Evolutionary conservation across 306 rosid genomes (phyloP).

Genomic region (Corylus avellana): DNA sequence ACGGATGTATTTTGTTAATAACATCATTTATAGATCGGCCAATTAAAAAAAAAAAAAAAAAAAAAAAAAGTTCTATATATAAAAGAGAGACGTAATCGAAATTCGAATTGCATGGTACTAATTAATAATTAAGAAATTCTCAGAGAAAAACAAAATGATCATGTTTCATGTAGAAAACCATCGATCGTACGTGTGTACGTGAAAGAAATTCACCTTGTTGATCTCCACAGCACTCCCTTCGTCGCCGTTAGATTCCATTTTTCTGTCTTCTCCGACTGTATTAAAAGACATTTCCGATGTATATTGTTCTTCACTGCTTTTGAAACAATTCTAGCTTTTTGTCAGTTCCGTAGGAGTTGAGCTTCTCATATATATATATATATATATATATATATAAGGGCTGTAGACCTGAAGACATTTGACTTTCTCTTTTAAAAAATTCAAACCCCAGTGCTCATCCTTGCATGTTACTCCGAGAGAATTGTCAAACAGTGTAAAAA

Average conservation of each 20-base stretch:
- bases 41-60: no score
- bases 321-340: slow-evolving; percentile 21
- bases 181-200: background rate
- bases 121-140: background rate
- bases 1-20: no score
- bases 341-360: slow-evolving; percentile 1
- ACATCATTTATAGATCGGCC: no score
- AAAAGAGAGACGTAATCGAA: background rate
- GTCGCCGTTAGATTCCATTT: slow-evolving; percentile 25
- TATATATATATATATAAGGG: background rate
- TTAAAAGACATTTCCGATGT: slow-evolving; percentile 12
- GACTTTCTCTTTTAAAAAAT: slow-evolving; percentile 33
- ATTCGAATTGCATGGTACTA: background rate
- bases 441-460: slow-evolving; percentile 26
- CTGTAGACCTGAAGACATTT: slow-evolving; percentile 22
- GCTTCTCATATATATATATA: slow-evolving; percentile 9
- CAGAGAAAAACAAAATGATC: background rate
- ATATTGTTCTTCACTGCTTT: slow-evolving; percentile 18
- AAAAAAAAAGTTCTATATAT: no score
- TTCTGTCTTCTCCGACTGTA: slow-evolving; percentile 21
- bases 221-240: slow-evolving; percentile 19
- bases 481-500: slow-evolving; percentile 28
- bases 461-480: slow-evolving; percentile 24
- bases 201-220: slow-evolving; percentile 32
- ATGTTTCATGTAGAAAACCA: no score